Base-by-base conservation (phyloP, 352 stramenopile genomes). In the Phytophthora niederhauseri region DNA sequence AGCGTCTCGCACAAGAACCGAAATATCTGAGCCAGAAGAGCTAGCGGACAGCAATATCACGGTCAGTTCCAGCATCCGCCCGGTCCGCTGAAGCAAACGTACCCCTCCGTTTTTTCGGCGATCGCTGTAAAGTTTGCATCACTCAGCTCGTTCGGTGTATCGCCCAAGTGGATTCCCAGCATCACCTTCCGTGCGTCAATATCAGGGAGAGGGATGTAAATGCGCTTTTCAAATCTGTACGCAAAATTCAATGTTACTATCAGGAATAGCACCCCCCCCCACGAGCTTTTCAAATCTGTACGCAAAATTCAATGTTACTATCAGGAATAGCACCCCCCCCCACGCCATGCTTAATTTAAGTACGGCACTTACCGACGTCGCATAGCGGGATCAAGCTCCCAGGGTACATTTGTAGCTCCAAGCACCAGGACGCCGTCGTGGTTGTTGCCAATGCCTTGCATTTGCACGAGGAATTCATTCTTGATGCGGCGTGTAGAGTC, bases 161-260 rank as follows among this genome's bases (percentile, higher is more conserved):
- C 97, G 0, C 98, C 98, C 6, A 99, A 66, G 76, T 99, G 94
- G 61, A 99, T 94, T 61, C 97, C 94, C 54, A 99, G 89, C 97
- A 99, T 99, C 56, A 89, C 84, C 53, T 97, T 86, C 34, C 98
- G 76, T 8, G 97, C 92, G 17, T 97, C 84, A 4, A 72, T 60
- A 51, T 99, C 97, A 34, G 98, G 98, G 22, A 99, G 92, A 55
- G 98, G 97, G 68, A 99, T 99, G 71, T 99, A 99, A 66, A 99
- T 98, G 50, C 97, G 93, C 71, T 99, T 99, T 76, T 99, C 97
- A 70, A 99, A 99, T 65, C 89, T 96, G 61, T 14, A 75, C n/a
- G 57, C 36, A 57, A 20, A 43, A 45, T n/a, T 20, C 22, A 50
- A 30, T 19, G 31, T 64, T 71, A 49, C 24, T 52, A 66, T 30